Evolutionary conservation across 202 grass and related monocot species (phyloP).

Genomic region (Panicum virgatum): DNA sequence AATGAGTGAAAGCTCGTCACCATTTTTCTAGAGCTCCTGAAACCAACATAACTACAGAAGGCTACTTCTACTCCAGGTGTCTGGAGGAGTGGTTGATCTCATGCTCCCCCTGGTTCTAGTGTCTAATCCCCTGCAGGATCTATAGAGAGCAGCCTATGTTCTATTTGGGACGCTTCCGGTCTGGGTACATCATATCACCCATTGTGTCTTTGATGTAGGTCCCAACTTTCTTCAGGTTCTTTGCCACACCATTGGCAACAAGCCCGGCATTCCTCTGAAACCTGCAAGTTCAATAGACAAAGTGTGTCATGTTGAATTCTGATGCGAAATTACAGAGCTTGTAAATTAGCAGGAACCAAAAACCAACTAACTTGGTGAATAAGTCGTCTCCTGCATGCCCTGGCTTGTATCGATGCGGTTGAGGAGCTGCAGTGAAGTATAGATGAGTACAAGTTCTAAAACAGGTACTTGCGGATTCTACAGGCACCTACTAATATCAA

Average conservation of each 20-base stretch:
- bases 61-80: constrained; percentile 19
- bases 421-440: constrained; percentile 34
- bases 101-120: not conserved
- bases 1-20: not conserved
- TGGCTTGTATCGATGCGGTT: constrained; percentile 47
- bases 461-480: not conserved
- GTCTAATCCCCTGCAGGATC: constrained; percentile 5
- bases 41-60: not conserved
- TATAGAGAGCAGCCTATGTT: constrained; percentile 9
- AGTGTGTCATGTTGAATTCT: not conserved
- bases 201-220: constrained; percentile 79
- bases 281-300: constrained; percentile 49
- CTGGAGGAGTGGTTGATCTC: not conserved
- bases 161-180: constrained; percentile 87
- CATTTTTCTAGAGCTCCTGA: constrained; percentile 10
- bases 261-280: constrained; percentile 81
- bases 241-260: constrained; percentile 79
- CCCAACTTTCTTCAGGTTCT: constrained; percentile 78
- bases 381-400: constrained; percentile 60
- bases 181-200: constrained; percentile 74
- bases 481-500: not conserved
- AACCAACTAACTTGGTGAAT: constrained; percentile 60
- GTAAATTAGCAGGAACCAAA: constrained; percentile 19
- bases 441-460: constrained; percentile 15
- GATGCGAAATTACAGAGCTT: not conserved